A percentile compares a stretch with the other conserved stretches of the same genome.
These are phyloP conservation scores for Yamadazyma membranifaciens DNA, from an alignment of 1,139 yeast genomes.

Conservation along the genomic window DNA sequence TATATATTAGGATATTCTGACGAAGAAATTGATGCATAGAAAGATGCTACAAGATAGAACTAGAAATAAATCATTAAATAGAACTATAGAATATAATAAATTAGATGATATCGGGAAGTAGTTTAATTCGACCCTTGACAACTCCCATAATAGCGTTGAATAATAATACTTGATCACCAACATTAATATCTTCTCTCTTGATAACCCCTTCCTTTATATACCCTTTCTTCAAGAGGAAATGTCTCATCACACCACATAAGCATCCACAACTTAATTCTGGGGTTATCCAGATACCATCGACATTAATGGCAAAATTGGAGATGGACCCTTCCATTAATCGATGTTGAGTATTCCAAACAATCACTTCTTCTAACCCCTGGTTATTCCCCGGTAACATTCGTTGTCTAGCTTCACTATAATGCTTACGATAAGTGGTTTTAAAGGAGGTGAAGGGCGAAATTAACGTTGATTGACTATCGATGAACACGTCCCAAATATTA, in stretches of 20 bases:
- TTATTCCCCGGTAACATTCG: constrained; percentile 38
- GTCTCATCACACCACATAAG: constrained; percentile 80
- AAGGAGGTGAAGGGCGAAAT: constrained; percentile 82
- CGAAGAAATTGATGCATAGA: constrained; percentile 46
- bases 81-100: constrained; percentile 1
- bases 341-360: constrained; percentile 60
- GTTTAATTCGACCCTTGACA: constrained; percentile 54
- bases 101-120: not conserved
- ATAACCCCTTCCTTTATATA: constrained; percentile 57
- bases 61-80: constrained; percentile 1
- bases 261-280: constrained; percentile 79
- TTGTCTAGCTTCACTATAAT: constrained; percentile 61
- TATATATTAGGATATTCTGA: constrained; percentile 79
- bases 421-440: constrained; percentile 75
- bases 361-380: constrained; percentile 59
- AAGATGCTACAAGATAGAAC: no score
- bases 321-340: constrained; percentile 82
- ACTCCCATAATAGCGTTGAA: constrained; percentile 88
- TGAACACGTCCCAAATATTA: constrained; percentile 54
- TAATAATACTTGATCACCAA: constrained; percentile 67
- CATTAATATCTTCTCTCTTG: constrained; percentile 38
- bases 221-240: constrained; percentile 55
- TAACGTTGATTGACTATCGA: constrained; percentile 54
- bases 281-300: constrained; percentile 64
- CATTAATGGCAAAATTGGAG: constrained; percentile 69